Conservation (phyloP, 495 filamentous ascomycete genomes). For the Penicillium alfredii region DNA sequence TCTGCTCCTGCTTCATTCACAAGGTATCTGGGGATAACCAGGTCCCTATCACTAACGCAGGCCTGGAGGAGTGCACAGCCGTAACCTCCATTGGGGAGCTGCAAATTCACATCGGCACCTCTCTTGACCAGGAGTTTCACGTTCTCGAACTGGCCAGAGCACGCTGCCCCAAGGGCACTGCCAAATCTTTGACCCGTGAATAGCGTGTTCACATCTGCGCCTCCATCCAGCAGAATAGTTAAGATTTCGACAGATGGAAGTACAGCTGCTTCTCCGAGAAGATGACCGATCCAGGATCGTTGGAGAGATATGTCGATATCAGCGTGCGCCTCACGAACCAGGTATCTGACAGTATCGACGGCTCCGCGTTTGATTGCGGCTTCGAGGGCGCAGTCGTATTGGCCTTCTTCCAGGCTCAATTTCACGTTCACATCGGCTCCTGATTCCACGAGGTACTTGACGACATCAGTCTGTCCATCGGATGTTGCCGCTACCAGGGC, state of each 20-base stretch:
- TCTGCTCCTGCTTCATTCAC: constrained; percentile 25
- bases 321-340: constrained; percentile 20
- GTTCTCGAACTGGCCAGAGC: too few relatives aligned
- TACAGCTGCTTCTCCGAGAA: constrained; percentile 9
- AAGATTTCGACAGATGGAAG: constrained; percentile 14
- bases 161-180: too few relatives aligned
- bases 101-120: constrained; percentile 22
- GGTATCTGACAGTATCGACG: constrained; percentile 15
- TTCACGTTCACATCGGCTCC: constrained; percentile 29
- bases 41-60: constrained; percentile 3
- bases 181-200: too few relatives aligned
- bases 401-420: constrained; percentile 8
- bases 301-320: constrained; percentile 19
- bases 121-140: constrained; percentile 22
- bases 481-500: constrained; percentile 21
- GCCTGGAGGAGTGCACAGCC: constrained; percentile 20
- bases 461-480: constrained; percentile 12
- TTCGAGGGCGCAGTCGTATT: constrained; percentile 10
- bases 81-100: constrained; percentile 12
- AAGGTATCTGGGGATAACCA: constrained; percentile 10
- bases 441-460: constrained; percentile 17
- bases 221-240: constrained; percentile 19
- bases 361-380: constrained; percentile 10
- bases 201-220: constrained; percentile 19
- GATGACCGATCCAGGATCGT: not conserved